Conservation (phyloP, 2,329 filamentous ascomycete genomes). For the Cladosporium sphaerospermum region DNA sequence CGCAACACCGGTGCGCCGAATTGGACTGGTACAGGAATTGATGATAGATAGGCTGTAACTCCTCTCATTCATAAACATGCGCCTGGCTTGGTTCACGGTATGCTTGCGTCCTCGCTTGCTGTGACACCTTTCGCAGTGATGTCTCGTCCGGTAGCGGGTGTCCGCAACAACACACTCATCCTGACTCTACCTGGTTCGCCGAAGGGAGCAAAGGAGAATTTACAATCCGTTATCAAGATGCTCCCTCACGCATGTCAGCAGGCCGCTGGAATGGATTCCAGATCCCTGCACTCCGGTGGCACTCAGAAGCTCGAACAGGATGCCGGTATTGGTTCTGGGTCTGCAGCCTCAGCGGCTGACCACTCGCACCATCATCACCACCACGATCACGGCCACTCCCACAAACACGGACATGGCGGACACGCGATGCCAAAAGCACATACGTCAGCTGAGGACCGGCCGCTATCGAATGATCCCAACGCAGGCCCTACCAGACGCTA, state of each 20-base stretch:
- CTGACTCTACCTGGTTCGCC: conserved; percentile 89
- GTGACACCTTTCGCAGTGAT: conserved; percentile 97
- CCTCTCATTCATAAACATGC: conserved; percentile 78
- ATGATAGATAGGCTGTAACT: conserved; percentile 58
- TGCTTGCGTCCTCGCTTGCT: conserved; percentile 76
- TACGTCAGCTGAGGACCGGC: conserved; percentile 55
- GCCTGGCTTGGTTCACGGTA: conserved; percentile 86
- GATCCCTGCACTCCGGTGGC: conserved; percentile 71
- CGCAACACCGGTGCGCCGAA: neutral
- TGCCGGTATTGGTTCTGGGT: conserved; percentile 52
- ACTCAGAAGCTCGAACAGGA: conserved; percentile 78
- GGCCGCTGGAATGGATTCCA: conserved; percentile 75
- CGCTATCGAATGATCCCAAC: conserved; percentile 54
- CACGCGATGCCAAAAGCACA: conserved; percentile 57
- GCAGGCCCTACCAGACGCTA: conserved; percentile 62
- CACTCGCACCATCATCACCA: conserved; percentile 21
- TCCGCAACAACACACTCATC: conserved; percentile 74
- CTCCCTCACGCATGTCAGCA: conserved; percentile 92
- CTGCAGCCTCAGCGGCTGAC: conserved; percentile 14
- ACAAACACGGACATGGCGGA: conserved; percentile 49
- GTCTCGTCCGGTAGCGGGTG: conserved; percentile 86
- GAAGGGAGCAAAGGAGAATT: conserved; percentile 89
- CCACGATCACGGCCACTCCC: conserved; percentile 43
- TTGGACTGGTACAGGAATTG: neutral
- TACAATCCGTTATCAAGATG: conserved; percentile 81